phyloP scores from a whole-genome alignment of 176 grass and related monocot species.

The Bonia amplexicaulis region DNA sequence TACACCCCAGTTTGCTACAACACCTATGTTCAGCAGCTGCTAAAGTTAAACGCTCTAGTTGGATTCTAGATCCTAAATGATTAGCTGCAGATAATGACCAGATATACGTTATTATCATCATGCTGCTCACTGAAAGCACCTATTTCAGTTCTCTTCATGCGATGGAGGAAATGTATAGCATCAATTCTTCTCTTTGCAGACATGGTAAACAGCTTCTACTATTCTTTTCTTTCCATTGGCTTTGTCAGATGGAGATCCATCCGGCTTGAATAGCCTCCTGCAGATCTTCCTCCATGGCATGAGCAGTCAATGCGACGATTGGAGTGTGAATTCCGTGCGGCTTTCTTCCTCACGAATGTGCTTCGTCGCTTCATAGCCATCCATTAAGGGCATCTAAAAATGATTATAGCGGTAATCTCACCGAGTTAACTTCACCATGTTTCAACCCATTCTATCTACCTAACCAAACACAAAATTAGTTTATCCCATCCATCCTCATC shows the following conservation, averaged over 20 bases:
- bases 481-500: too few species aligned
- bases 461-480: too few species aligned
- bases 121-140: too few species aligned
- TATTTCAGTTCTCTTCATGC: background rate
- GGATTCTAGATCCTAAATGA: background rate
- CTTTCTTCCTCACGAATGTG: conserved; percentile 65
- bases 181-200: conserved; percentile 6
- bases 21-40: background rate
- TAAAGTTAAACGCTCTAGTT: background rate
- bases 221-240: conserved; percentile 33
- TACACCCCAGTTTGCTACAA: background rate
- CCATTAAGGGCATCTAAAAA: conserved; percentile 68
- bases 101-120: too few species aligned
- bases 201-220: conserved; percentile 17
- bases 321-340: conserved; percentile 33
- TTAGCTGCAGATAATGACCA: too few species aligned
- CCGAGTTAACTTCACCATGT: too few species aligned
- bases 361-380: conserved; percentile 76
- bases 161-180: background rate
- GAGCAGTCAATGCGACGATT: conserved; percentile 65
- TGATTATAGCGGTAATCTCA: too few species aligned
- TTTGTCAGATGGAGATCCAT: conserved; percentile 71
- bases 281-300: conserved; percentile 33
- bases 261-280: conserved; percentile 23
- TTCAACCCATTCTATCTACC: too few species aligned